phyloP scores from a whole-genome alignment of 768 basidiomycete species.

The Gautieria morchelliformis region DNA sequence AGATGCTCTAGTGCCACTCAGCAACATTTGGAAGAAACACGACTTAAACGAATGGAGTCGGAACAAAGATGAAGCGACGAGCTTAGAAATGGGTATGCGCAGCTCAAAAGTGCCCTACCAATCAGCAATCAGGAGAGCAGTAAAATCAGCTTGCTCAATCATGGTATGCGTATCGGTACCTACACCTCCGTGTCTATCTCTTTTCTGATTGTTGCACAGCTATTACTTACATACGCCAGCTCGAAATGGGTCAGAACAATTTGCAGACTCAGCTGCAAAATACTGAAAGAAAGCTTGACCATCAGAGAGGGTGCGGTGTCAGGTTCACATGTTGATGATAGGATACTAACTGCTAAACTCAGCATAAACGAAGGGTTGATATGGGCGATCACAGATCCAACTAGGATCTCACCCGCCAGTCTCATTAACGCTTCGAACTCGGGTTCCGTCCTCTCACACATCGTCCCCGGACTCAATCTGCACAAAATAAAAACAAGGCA shows the following conservation, averaged over 20 bases:
- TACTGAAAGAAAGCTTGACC: conserved; percentile 70
- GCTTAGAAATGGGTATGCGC: conserved; percentile 82
- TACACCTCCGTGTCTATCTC: conserved; percentile 11
- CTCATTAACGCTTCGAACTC: no score
- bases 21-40: no score
- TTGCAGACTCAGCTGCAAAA: conserved; percentile 67
- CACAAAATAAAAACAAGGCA: no score
- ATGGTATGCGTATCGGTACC: conserved; percentile 38
- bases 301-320: conserved; percentile 49
- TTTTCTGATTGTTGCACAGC: conserved; percentile 17
- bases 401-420: no score
- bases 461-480: no score
- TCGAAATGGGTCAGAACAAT: conserved; percentile 70
- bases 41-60: conserved; percentile 76
- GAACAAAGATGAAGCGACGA: conserved; percentile 89
- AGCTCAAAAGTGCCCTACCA: conserved; percentile 84
- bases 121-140: conserved; percentile 87
- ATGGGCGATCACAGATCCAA: no score
- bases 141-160: conserved; percentile 84
- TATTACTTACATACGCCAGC: conserved; percentile 77
- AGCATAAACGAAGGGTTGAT: no score
- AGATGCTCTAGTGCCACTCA: no score
- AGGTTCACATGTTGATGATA: no score
- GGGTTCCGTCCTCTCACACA: no score
- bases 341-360: no score